Conservation (phyloP, 352 stramenopile genomes). For the Phytophthora ramorum region DNA sequence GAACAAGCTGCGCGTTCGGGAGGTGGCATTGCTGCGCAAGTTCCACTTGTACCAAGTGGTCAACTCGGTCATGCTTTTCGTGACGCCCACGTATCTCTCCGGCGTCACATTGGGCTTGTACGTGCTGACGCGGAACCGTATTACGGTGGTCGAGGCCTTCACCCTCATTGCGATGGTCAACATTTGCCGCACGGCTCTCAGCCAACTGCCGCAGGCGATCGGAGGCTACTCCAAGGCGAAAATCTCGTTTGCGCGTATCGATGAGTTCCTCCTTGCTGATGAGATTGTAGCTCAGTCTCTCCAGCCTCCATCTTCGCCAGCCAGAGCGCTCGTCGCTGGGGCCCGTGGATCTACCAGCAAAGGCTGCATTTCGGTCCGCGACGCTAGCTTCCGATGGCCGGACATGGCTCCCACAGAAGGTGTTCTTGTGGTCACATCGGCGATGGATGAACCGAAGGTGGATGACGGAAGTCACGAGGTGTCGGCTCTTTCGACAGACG, state of each 20-base stretch:
- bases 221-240: slow-evolving; percentile 19
- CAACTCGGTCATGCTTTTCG: slow-evolving; percentile 63
- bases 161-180: slow-evolving; percentile 36
- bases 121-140: slow-evolving; percentile 33
- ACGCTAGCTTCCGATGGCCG: slow-evolving; percentile 32
- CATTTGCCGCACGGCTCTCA: slow-evolving; percentile 20
- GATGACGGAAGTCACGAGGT: too few relatives aligned
- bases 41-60: slow-evolving; percentile 57
- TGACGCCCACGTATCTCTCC: slow-evolving; percentile 52
- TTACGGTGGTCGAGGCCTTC: slow-evolving; percentile 31
- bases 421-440: slow-evolving; percentile 18
- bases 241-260: slow-evolving; percentile 29
- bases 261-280: slow-evolving; percentile 22
- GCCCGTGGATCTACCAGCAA: neutral
- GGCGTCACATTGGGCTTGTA: slow-evolving; percentile 43
- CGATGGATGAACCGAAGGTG: too few relatives aligned
- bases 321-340: neutral
- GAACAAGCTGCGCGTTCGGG: slow-evolving; percentile 41
- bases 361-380: slow-evolving; percentile 13
- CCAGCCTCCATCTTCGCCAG: neutral
- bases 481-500: too few relatives aligned
- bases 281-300: neutral
- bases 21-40: slow-evolving; percentile 42
- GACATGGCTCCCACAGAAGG: neutral
- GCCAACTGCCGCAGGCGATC: slow-evolving; percentile 43